phyloP scores from a whole-genome alignment of 345 rosid genomes.

The Barbarea vulgaris region DNA sequence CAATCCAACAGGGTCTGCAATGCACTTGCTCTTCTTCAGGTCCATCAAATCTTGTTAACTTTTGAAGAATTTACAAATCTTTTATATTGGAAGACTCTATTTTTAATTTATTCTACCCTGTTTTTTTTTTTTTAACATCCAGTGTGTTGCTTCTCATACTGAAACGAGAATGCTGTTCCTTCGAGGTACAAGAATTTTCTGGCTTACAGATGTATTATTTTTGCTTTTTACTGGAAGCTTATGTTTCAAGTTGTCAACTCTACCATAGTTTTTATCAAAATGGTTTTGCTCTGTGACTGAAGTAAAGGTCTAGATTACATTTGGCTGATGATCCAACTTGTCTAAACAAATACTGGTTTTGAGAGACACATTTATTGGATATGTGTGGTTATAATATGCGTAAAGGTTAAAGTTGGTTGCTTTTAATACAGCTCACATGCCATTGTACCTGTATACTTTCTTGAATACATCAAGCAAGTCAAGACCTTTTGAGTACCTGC shows the following conservation, averaged over 20 bases:
- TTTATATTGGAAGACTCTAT: slow-evolving; percentile 18
- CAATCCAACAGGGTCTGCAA: slow-evolving; percentile 46
- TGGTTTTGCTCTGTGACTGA: background rate
- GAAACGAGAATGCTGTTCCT: slow-evolving; percentile 49
- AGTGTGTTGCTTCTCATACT: slow-evolving; percentile 64
- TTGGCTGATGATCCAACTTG: slow-evolving; percentile 12
- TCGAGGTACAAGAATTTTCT: slow-evolving; percentile 45
- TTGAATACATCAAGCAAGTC: slow-evolving; percentile 41
- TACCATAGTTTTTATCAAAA: background rate
- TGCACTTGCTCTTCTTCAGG: slow-evolving; percentile 65
- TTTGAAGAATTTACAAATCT: background rate
- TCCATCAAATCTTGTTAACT: background rate
- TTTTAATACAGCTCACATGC: slow-evolving; percentile 52
- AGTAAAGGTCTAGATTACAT: background rate
- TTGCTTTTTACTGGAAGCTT: background rate
- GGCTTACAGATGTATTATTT: background rate
- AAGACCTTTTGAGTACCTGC: slow-evolving; percentile 51
- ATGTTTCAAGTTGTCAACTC: background rate
- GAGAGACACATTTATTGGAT: slow-evolving; percentile 1
- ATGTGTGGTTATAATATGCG: background rate
- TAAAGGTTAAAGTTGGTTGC: background rate
- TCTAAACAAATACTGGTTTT: background rate
- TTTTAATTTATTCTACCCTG: background rate
- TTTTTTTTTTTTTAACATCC: slow-evolving; percentile 13
- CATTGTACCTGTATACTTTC: slow-evolving; percentile 54